Evolutionary conservation across 208 protist species (phyloP).

Genomic region (Borovskyia barvae): DNA sequence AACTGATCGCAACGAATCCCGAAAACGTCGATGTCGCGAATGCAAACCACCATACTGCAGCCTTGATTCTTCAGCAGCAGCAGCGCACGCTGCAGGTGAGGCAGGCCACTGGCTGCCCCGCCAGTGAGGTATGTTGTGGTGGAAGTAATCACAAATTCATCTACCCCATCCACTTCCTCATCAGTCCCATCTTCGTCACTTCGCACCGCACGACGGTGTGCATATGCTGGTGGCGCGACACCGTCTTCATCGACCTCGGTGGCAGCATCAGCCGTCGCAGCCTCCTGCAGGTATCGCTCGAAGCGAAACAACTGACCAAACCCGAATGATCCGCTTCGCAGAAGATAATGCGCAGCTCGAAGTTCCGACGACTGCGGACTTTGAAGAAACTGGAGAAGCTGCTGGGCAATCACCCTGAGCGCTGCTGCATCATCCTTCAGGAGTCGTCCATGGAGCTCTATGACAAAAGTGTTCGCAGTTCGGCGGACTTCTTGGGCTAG

Average conservation of each 20-base stretch:
- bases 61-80: constrained; percentile 62
- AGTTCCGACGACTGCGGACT: constrained; percentile 49
- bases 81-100: constrained; percentile 70
- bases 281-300: constrained; percentile 23
- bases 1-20: constrained; percentile 81
- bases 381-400: constrained; percentile 62
- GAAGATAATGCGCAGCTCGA: constrained; percentile 44
- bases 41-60: constrained; percentile 68
- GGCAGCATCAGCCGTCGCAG: not conserved
- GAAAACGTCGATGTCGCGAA: constrained; percentile 75
- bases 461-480: constrained; percentile 47
- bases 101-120: constrained; percentile 64
- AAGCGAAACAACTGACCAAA: constrained; percentile 83
- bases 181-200: constrained; percentile 21
- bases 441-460: constrained; percentile 66
- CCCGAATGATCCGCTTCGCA: constrained; percentile 65
- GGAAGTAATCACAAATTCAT: constrained; percentile 40
- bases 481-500: constrained; percentile 56
- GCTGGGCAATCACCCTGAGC: constrained; percentile 57
- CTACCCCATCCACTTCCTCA: constrained; percentile 8
- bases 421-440: constrained; percentile 67
- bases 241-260: not conserved
- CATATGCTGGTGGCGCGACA: not conserved
- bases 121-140: constrained; percentile 57
- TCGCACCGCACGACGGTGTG: not conserved